Evolutionary conservation across 2,329 filamentous ascomycete genomes (phyloP).

Genomic region (Exophiala sideris): DNA sequence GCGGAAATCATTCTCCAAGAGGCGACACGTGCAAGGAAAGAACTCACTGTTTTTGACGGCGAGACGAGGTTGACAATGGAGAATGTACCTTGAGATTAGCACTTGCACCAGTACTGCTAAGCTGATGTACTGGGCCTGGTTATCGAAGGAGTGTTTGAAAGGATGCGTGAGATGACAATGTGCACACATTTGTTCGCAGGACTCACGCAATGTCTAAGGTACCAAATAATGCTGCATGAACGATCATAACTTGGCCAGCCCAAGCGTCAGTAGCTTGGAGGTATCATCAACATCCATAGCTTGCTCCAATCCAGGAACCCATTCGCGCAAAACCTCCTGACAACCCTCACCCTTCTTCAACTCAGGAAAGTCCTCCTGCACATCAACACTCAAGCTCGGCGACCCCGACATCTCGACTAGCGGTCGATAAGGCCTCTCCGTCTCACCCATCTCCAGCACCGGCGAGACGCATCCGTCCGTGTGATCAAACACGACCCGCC

Average conservation of each 20-base stretch:
- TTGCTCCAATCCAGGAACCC: slow-evolving; percentile 1
- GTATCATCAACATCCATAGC: slow-evolving; percentile 6
- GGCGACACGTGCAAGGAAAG: slow-evolving; percentile 10
- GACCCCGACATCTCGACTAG: slow-evolving; percentile 58
- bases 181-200: no score
- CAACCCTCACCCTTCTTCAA: slow-evolving; percentile 14
- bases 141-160: no score
- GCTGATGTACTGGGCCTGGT: no score
- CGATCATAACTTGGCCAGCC: slow-evolving; percentile 2
- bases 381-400: slow-evolving; percentile 60
- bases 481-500: slow-evolving; percentile 81
- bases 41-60: slow-evolving; percentile 16
- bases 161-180: not conserved
- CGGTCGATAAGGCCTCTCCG: slow-evolving; percentile 52
- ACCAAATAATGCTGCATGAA: no score
- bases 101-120: not conserved
- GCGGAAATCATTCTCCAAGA: slow-evolving; percentile 14
- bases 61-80: slow-evolving; percentile 20
- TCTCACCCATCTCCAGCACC: slow-evolving; percentile 70
- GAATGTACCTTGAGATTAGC: slow-evolving; percentile 2
- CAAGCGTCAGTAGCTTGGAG: slow-evolving; percentile 3
- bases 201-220: no score
- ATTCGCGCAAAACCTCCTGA: slow-evolving; percentile 11
- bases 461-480: slow-evolving; percentile 92
- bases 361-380: slow-evolving; percentile 15